Evolutionary conservation across 2,329 filamentous ascomycete species (phyloP), one percentile per base, ranked within the genome.

Genomic region (Penicillium janthinellum): DNA sequence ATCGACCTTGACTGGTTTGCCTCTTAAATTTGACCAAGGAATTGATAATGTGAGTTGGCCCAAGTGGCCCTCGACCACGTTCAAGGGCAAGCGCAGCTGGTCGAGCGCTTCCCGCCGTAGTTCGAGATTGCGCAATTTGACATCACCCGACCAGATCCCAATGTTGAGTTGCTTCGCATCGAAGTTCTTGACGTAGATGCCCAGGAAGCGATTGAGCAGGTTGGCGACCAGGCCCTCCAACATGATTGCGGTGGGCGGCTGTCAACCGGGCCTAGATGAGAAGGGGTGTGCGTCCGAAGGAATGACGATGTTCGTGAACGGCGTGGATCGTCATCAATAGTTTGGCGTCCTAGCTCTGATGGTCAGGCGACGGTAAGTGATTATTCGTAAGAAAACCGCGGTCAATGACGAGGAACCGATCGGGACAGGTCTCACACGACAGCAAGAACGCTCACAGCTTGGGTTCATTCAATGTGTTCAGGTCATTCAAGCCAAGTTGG

Each of bases 121-220:
- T 80, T 99, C 91, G 60, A 99, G 88, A 71, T 99, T 89, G 61
- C 89, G 88, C 48, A 99, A 84, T 80, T 96, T 96, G 71, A 99
- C 95, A 81, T 99, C 95, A 70, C 96, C 95, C 22, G 91, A 96
- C 95, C 94, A 99, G 72, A 99, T 99, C 64, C 96, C 95, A 64
- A 99, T 93, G 75, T 99, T 99, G 67, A 99, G 85, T 82, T 99
- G 95, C 72, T 92, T 90, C 56, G 95, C 92, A 78, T 99, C 95
- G 76, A 99, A 99, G 80, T 99, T 98, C 85, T 96, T 93, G 78
- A 99, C 94, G 78, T 99, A 99, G 90, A 98, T 96, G 84, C 95
- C 96, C 86, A 99, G 82, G 80, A 99, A 98, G 82, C 96, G 90
- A 83, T 99, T 99, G 71, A 99, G 89, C 83, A 99, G 84, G 79